phyloP scores from a whole-genome alignment of 2,329 filamentous ascomycete species.

The Scopulariopsis brevicaulis region DNA sequence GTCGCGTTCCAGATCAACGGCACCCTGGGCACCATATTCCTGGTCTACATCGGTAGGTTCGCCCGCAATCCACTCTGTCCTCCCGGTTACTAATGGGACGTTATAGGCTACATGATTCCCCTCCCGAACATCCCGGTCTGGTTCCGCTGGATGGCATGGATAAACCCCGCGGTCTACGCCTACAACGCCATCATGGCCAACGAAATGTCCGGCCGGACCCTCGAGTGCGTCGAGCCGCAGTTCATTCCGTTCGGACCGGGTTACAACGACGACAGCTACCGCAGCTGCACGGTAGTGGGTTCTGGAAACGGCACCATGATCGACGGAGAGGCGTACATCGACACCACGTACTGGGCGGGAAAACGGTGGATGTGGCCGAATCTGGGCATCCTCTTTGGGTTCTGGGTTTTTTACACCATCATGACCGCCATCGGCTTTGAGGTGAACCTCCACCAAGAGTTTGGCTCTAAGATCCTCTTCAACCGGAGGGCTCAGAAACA shows the following conservation, averaged over 20 bases:
- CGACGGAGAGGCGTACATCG: conserved; percentile 31
- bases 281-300: conserved; percentile 45
- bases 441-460: too few relatives aligned
- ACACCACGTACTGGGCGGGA: too few relatives aligned
- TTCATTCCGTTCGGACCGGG: conserved; percentile 37
- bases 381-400: too few relatives aligned
- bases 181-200: conserved; percentile 61
- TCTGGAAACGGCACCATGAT: conserved; percentile 26
- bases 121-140: conserved; percentile 50
- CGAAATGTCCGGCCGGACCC: conserved; percentile 51
- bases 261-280: conserved; percentile 28
- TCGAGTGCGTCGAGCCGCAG: conserved; percentile 32
- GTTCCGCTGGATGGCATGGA: conserved; percentile 53
- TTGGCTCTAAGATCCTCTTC: too few relatives aligned
- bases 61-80: conserved; percentile 15
- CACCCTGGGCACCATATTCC: neutral
- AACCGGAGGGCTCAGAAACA: too few relatives aligned
- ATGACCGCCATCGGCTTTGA: too few relatives aligned
- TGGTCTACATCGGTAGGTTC: too few relatives aligned
- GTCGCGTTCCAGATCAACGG: conserved; percentile 46
- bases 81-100: conserved; percentile 42
- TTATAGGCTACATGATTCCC: conserved; percentile 53
- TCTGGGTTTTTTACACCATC: too few relatives aligned
- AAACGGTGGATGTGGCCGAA: too few relatives aligned
- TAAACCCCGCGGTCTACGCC: conserved; percentile 56